A percentile compares a stretch with the other conserved stretches of the same genome.
Conservation (phyloP, 1,139 yeast genomes). For the Trichomonascaceae sp. region DNA sequence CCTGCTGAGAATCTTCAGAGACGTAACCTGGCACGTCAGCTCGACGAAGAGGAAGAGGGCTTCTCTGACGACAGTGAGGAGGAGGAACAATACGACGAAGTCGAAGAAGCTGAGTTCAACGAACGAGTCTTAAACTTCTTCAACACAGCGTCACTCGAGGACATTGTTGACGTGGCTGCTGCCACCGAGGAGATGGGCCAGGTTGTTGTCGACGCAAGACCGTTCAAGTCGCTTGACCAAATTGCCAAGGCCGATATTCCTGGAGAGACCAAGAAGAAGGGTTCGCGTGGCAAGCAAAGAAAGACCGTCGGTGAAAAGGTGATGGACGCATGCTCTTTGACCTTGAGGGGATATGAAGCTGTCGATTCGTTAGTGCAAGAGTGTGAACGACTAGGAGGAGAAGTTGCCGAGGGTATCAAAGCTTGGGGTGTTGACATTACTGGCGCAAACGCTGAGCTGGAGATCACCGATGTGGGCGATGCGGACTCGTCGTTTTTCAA, state of each 20-base stretch:
- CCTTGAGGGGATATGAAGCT: conserved; percentile 81
- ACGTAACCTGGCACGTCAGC: conserved; percentile 9
- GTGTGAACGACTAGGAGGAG: conserved; percentile 67
- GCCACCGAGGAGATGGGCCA: conserved; percentile 59
- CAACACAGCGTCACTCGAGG: conserved; percentile 62
- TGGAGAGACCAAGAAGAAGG: conserved; percentile 19
- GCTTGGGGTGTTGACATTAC: conserved; percentile 76
- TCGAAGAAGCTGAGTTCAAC: conserved; percentile 40
- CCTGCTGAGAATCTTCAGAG: conserved; percentile 1
- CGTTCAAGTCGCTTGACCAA: conserved; percentile 44
- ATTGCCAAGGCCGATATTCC: conserved; percentile 38
- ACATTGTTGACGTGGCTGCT: conserved; percentile 67
- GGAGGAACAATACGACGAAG: conserved; percentile 27
- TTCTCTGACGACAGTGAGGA: conserved; percentile 20
- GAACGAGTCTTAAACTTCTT: conserved; percentile 60
- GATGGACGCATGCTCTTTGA: conserved; percentile 50
- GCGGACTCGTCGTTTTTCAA: conserved; percentile 39
- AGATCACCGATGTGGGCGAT: conserved; percentile 14
- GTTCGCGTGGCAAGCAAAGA: conserved; percentile 27
- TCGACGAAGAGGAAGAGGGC: conserved; percentile 22
- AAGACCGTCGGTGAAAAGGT: conserved; percentile 66
- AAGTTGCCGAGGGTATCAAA: conserved; percentile 57
- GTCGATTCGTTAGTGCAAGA: conserved; percentile 79
- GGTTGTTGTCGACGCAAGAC: conserved; percentile 48
- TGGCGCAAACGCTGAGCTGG: conserved; percentile 32